A percentile compares a stretch with the other conserved stretches of the same genome.
phyloP scores from a whole-genome alignment of 345 rosid species.

The Cardamine resedifolia region DNA sequence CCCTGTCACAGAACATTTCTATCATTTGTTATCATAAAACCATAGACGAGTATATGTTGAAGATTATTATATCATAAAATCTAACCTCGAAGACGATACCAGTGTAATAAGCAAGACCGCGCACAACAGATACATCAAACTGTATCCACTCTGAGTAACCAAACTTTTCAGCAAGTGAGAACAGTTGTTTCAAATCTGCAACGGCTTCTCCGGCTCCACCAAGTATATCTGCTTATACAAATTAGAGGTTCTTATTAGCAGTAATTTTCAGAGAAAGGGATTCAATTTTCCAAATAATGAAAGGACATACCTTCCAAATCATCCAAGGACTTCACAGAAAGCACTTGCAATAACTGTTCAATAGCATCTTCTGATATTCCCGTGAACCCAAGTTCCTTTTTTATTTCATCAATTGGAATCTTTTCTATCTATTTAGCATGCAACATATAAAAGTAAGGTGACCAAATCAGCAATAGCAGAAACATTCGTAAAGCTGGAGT shows the following conservation, averaged over 20 bases:
- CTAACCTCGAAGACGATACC: conserved; percentile 97
- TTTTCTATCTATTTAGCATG: conserved; percentile 62
- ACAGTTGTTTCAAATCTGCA: conserved; percentile 72
- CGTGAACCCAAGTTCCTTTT: conserved; percentile 59
- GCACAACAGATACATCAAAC: conserved; percentile 95
- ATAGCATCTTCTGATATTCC: conserved; percentile 71
- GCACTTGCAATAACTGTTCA: conserved; percentile 70
- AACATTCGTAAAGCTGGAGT: background rate
- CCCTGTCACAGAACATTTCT: conserved; percentile 44
- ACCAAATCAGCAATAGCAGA: background rate
- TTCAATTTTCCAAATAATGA: background rate
- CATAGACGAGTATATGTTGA: background rate
- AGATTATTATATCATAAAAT: conserved; percentile 14
- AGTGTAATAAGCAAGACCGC: conserved; percentile 97
- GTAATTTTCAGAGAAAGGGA: background rate
- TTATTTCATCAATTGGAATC: conserved; percentile 70
- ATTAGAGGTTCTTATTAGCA: background rate
- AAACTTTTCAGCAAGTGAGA: conserved; percentile 83
- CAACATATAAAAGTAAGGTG: background rate
- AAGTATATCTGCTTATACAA: conserved; percentile 54
- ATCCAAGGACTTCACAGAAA: conserved; percentile 70
- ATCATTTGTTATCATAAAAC: background rate
- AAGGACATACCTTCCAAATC: conserved; percentile 66
- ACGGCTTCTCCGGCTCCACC: conserved; percentile 88
- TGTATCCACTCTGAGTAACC: conserved; percentile 94